phyloP scores from a whole-genome alignment of 1,284 basidiomycete species.

The Ustilago sp. region DNA sequence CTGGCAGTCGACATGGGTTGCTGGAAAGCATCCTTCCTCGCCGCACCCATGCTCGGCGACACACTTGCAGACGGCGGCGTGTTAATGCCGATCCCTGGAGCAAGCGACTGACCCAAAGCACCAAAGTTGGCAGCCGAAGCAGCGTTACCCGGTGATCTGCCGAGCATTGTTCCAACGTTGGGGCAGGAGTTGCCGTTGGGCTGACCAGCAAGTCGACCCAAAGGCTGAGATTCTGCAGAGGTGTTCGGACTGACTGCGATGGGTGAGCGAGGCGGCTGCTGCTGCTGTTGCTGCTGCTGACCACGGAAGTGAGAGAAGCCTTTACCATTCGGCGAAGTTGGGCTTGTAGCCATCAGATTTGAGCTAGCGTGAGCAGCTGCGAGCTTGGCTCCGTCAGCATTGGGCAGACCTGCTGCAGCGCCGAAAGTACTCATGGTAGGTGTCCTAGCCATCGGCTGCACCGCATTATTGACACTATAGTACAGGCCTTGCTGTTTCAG shows the following conservation, averaged over 20 bases:
- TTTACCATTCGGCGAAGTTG: conserved; percentile 20
- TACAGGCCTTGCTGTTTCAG: conserved; percentile 14
- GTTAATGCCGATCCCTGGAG: conserved; percentile 11
- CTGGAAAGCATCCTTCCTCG: conserved; percentile 16
- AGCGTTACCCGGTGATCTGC: neutral
- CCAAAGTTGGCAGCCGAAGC: conserved; percentile 5
- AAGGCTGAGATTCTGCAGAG: conserved; percentile 5
- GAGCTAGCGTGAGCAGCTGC: neutral
- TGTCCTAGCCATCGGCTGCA: conserved; percentile 16
- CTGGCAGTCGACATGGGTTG: conserved; percentile 5
- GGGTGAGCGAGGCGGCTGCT: conserved; percentile 7
- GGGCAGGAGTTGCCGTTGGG: neutral
- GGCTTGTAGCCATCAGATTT: conserved; percentile 1
- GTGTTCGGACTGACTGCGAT: conserved; percentile 2
- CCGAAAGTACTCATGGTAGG: conserved; percentile 16
- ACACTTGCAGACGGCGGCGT: conserved; percentile 1
- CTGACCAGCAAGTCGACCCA: conserved; percentile 15
- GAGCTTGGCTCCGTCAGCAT: conserved; percentile 9
- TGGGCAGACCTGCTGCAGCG: conserved; percentile 1
- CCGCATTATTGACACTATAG: conserved; percentile 25
- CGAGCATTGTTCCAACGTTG: conserved; percentile 11
- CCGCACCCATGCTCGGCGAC: conserved; percentile 12
- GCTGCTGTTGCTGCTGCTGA: neutral
- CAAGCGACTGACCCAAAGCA: conserved; percentile 36
- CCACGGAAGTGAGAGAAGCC: conserved; percentile 3